Base-by-base conservation (phyloP, 352 stramenopile genomes). In the Blastocystis sp. region DNA sequence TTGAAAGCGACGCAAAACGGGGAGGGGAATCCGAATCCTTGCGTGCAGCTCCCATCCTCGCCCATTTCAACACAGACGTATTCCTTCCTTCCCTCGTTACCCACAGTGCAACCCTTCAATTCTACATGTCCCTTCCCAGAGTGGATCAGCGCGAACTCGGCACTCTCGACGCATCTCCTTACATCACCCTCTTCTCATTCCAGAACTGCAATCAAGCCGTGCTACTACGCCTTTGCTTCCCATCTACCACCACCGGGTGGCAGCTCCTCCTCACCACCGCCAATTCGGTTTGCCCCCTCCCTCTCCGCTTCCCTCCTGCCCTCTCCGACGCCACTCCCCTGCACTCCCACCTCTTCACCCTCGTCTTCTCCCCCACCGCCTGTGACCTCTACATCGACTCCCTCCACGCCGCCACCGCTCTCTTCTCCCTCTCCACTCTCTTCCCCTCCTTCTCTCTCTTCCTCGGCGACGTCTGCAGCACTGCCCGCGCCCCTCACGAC, bases 331-430 rank as follows among this genome's bases (percentile, higher is more conserved):
- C 43, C 34, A 19, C 34, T 9, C 66, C 28, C 41, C 38, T 21
- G 5, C 34, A 67, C 11, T 1, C 52, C 23, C 66, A 67, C 34
- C 53, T 84, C 21, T n/a, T 84, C 52, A 84, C 74, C 2, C 19
- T 84, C 53, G n/a, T 53, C 48, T 84, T 84, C 74, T 40, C 19
- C 23, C 41, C 74, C 19, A 56, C 74, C 9, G 14, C 38, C 7
- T 45, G n/a, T 3, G 34, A 28, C 17, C 61, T 84, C 38, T 84
- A 56, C 45, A 52, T 84, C 40, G 74, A 84, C 61, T n/a, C 56
- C 40, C 43, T 38, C 14, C 56, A 69, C 48, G 52, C 52, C 61
- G 48, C 53, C 61, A 53, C 53, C 10, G 59, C 52, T 19, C 53
- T n/a, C 53, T 23, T 67, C n/a, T 21, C 52, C 28, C 56, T 34